Conservation (phyloP, 2,329 filamentous ascomycete genomes). For the Epichloe sibirici region DNA sequence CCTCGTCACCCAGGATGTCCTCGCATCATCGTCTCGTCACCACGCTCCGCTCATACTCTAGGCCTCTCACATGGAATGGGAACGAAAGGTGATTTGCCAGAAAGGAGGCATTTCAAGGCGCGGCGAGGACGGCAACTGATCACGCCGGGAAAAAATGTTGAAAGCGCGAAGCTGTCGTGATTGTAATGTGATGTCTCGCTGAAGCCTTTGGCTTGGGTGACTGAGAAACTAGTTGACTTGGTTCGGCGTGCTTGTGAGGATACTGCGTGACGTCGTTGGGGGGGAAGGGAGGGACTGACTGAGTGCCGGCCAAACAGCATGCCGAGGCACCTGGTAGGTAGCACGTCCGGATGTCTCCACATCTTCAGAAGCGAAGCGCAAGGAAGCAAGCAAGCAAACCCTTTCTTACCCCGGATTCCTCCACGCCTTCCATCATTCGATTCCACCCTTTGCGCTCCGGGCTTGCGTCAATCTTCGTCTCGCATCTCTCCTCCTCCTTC, state of each 20-base stretch:
- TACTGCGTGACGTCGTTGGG: too few species aligned
- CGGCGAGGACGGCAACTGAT: too few species aligned
- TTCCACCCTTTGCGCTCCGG: not conserved
- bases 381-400: not conserved
- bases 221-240: too few species aligned
- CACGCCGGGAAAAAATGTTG: too few species aligned
- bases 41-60: conserved; percentile 51
- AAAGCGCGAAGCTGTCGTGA: too few species aligned
- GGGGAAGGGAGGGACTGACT: too few species aligned
- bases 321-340: too few species aligned
- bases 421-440: not conserved
- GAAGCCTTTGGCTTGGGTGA: too few species aligned
- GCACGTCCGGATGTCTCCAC: not conserved
- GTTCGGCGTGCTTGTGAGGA: too few species aligned
- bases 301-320: too few species aligned
- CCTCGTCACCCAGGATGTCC: conserved; percentile 51
- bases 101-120: not conserved
- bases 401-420: not conserved
- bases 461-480: too few species aligned
- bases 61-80: conserved; percentile 49
- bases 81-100: conserved; percentile 24
- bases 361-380: not conserved
- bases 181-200: too few species aligned
- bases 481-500: not conserved
- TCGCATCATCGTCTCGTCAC: conserved; percentile 48